phyloP scores from a whole-genome alignment of 106 monocot species.

The Allium fistulosum region DNA sequence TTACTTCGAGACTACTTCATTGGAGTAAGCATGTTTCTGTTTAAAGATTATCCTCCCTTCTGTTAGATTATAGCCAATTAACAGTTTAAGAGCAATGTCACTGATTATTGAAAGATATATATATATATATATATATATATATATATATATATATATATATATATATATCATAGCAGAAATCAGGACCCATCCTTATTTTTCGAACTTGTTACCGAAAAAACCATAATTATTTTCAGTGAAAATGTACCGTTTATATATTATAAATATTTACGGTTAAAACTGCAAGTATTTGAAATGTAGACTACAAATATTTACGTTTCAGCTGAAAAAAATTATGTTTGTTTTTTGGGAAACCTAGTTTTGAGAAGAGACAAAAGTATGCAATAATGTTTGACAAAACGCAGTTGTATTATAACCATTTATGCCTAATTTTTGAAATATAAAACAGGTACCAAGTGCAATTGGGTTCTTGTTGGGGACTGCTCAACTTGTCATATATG shows the following conservation, averaged over 20 bases:
- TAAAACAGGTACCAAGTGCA: constrained; percentile 39
- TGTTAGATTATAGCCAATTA: background rate
- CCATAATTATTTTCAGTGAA: no score
- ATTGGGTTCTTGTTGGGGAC: constrained; percentile 50
- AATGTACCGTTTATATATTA: no score
- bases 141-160: no score
- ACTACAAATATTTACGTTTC: no score
- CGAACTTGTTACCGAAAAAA: no score
- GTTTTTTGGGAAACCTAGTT: background rate
- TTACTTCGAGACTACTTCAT: constrained; percentile 42
- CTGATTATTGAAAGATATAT: background rate
- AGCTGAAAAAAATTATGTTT: no score
- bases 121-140: no score
- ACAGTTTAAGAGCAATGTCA: no score
- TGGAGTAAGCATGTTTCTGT: constrained; percentile 20
- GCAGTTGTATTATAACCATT: background rate
- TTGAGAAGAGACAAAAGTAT: background rate
- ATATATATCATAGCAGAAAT: no score
- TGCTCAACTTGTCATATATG: constrained; percentile 39
- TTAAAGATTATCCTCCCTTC: background rate
- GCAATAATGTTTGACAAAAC: background rate
- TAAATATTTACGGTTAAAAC: no score
- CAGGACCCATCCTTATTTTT: no score
- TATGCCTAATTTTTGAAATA: background rate
- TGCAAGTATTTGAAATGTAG: no score